phyloP scores from a whole-genome alignment of 208 protist genomes.

The Phytomonas serpens region DNA sequence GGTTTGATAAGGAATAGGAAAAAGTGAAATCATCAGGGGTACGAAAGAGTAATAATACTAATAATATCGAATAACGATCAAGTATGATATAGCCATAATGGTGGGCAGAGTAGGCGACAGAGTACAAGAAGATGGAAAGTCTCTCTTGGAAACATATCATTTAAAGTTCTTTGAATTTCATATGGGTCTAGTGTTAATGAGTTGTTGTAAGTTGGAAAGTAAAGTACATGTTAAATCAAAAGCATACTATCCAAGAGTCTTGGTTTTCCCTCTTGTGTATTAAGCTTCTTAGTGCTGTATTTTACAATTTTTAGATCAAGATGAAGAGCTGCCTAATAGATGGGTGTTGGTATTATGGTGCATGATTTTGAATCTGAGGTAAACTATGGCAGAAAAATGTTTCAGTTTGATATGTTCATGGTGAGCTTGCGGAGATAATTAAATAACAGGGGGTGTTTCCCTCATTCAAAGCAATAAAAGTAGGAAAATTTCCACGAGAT shows the following conservation, averaged over 20 bases:
- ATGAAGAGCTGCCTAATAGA: background rate
- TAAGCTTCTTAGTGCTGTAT: background rate
- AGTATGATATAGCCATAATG: background rate
- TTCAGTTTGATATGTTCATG: background rate
- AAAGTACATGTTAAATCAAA: background rate
- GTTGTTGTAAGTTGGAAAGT: background rate
- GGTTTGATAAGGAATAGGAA: background rate
- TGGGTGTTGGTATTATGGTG: background rate
- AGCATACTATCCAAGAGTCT: background rate
- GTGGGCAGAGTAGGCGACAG: background rate
- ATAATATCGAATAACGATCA: constrained; percentile 13
- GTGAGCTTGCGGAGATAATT: background rate
- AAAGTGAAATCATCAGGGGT: background rate
- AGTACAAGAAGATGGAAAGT: background rate
- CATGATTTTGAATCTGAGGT: background rate
- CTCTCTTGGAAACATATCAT: background rate
- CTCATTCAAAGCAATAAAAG: background rate
- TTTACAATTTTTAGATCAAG: background rate
- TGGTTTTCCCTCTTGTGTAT: background rate
- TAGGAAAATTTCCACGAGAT: background rate
- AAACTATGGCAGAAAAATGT: background rate
- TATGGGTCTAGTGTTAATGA: background rate
- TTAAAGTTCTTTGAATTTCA: background rate
- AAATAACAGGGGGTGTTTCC: background rate
- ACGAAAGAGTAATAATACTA: background rate